A percentile compares a stretch with the other conserved stretches of the same genome.
These are phyloP conservation scores for Colletotrichum noveboracense DNA, from an alignment of 2,329 filamentous ascomycete species.

Conservation along the genomic window DNA sequence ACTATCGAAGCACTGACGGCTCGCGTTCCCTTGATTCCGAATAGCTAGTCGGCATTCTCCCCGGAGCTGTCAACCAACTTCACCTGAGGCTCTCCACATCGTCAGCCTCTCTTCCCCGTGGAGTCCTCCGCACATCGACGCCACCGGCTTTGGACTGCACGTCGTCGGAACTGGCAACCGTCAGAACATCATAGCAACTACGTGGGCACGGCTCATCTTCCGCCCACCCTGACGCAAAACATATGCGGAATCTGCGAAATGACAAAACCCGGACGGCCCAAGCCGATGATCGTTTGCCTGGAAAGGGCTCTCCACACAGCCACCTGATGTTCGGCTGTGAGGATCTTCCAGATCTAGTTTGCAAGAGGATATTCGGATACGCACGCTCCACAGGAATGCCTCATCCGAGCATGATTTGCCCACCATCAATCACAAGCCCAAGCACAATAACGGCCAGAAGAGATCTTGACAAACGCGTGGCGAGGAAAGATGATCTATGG, in stretches of 20 bases:
- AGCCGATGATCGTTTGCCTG: not conserved
- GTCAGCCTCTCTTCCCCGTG: not conserved
- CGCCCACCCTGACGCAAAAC: not conserved
- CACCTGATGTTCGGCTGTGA: not conserved
- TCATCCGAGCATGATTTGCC: not conserved
- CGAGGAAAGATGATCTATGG: not conserved
- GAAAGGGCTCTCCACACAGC: not conserved
- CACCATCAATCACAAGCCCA: not conserved
- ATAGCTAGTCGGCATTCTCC: not conserved
- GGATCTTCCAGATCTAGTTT: not conserved
- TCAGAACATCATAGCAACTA: not conserved
- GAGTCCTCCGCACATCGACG: not conserved
- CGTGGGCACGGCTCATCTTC: not conserved
- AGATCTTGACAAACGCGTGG: not conserved
- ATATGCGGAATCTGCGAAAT: not conserved
- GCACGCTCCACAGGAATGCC: not conserved
- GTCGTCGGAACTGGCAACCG: not conserved
- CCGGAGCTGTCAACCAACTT: not conserved
- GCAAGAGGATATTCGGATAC: not conserved
- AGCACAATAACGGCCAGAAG: not conserved
- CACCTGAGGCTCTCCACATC: not conserved
- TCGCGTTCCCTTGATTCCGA: conserved; percentile 13
- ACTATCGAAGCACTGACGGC: not conserved
- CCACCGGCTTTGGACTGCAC: not conserved
- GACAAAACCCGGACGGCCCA: not conserved